Base-by-base conservation (phyloP, 805 yeast genomes). In the Ogataea pilisensis region DNA sequence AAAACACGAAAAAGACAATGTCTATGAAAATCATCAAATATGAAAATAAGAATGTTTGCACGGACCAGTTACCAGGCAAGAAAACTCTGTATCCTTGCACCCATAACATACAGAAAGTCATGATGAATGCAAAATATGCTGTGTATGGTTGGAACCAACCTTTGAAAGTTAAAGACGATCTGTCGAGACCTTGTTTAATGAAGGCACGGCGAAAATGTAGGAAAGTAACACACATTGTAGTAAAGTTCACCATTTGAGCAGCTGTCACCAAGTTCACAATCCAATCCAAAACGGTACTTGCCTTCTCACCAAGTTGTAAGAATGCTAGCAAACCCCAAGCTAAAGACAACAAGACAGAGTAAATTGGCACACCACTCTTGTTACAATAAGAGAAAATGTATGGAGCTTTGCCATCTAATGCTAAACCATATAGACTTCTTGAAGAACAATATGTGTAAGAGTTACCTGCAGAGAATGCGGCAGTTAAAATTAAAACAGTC, bases 231-330 rank as follows among this genome's bases (percentile, higher is more conserved):
- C 78, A 66, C 55, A 84, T 76, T 42, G 72, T 66, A 37, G 71
- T 67, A 64, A 77, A 82, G 58, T 78, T 81, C 53, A 73, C 73
- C 57, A 80, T 70, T 56, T 81, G 87, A 25, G 84, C 81, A 28
- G 79, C 78, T 3, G 93, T 82, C 38, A 81, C 81, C 43, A 85
- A 63, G 51, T 82, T 82, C 43, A 83, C 75, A 37, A 85, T 68
- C 90, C 91, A 85, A 53, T 70, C 72, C 46, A 85, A 69, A 3
- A 85, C 93, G 2, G 72, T 71, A n/a, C 78, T 75, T 20, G 90
- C 73, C 24, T 73, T 67, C 34, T 72, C 67, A 20, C 80, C 71
- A 42, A 81, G 58, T 55, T 83, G 73, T 49, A 73, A 57, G 45
- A 70, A 72, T 3, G 75, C 67, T 5, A 73, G 51, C 26, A 69